Conservation (phyloP, 1,284 basidiomycete species). For the Puccinia hordei region DNA sequence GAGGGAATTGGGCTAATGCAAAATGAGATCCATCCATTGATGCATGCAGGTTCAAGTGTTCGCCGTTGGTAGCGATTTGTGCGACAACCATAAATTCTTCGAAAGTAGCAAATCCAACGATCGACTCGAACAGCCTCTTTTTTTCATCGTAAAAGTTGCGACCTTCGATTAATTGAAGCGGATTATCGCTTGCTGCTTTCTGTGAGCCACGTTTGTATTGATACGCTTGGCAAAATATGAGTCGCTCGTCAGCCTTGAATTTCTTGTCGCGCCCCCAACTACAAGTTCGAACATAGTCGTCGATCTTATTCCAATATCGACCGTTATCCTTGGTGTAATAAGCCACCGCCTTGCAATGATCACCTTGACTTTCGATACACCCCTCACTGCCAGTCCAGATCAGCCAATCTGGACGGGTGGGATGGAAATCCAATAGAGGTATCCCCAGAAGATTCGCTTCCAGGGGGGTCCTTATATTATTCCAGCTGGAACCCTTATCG, state of each 20-base stretch:
- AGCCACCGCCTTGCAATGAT: slow-evolving; percentile 71
- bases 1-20: slow-evolving; percentile 83
- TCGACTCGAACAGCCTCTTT: slow-evolving; percentile 76
- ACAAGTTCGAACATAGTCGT: slow-evolving; percentile 84
- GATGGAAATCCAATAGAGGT: slow-evolving; percentile 83
- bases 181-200: slow-evolving; percentile 67
- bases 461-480: slow-evolving; percentile 66
- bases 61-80: slow-evolving; percentile 66
- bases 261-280: slow-evolving; percentile 83
- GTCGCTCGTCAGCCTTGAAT: slow-evolving; percentile 75
- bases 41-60: slow-evolving; percentile 76
- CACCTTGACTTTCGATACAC: slow-evolving; percentile 64
- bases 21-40: slow-evolving; percentile 86
- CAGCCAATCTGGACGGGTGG: slow-evolving; percentile 74
- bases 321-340: slow-evolving; percentile 78
- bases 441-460: slow-evolving; percentile 78
- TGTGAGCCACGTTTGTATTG: slow-evolving; percentile 80
- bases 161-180: slow-evolving; percentile 78
- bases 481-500: slow-evolving; percentile 77
- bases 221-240: slow-evolving; percentile 91
- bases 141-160: slow-evolving; percentile 72
- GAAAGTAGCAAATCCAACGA: slow-evolving; percentile 95
- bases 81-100: slow-evolving; percentile 93
- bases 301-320: slow-evolving; percentile 73
- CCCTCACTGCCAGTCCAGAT: slow-evolving; percentile 83